These are phyloP conservation scores for Gossypium davidsonii DNA, from an alignment of 441 rosid species.

Conservation along the genomic window DNA sequence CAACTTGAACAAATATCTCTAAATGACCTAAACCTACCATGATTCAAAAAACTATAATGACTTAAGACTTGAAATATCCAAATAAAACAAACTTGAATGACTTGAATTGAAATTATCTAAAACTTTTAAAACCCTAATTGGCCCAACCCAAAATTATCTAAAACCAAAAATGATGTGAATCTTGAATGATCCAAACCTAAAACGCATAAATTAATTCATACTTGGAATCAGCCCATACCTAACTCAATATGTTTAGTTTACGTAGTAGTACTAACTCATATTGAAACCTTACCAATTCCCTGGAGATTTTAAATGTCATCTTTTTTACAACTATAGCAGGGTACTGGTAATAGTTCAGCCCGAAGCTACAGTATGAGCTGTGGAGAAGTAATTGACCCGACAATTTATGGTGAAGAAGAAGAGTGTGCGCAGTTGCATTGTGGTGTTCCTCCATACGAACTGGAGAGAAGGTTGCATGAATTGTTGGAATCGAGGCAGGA, in stretches of 20 bases:
- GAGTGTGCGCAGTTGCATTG: slow-evolving; percentile 18
- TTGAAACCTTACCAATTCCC: background rate
- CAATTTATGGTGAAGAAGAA: slow-evolving; percentile 19
- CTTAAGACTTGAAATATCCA: too few species aligned
- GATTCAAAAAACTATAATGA: too few species aligned
- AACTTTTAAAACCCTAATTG: too few species aligned
- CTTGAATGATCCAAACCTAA: too few species aligned
- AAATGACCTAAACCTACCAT: too few species aligned
- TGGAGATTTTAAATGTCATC: background rate
- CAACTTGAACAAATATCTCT: too few species aligned
- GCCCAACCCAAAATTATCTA: too few species aligned
- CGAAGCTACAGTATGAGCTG: slow-evolving; percentile 20
- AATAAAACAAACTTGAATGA: too few species aligned
- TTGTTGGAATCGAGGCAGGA: slow-evolving; percentile 59
- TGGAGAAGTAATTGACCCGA: slow-evolving; percentile 42
- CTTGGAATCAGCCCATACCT: too few species aligned
- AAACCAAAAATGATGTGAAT: too few species aligned
- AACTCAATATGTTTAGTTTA: background rate
- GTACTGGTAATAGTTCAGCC: slow-evolving; percentile 9
- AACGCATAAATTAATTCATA: too few species aligned
- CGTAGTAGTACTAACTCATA: background rate
- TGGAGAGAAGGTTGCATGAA: slow-evolving; percentile 59
- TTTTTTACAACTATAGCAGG: background rate
- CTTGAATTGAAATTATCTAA: too few species aligned
- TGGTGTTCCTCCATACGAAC: slow-evolving; percentile 60